Evolutionary conservation across 1,139 yeast species (phyloP), one percentile per base, ranked within the genome.

Genomic region (Taphrina sp.): DNA sequence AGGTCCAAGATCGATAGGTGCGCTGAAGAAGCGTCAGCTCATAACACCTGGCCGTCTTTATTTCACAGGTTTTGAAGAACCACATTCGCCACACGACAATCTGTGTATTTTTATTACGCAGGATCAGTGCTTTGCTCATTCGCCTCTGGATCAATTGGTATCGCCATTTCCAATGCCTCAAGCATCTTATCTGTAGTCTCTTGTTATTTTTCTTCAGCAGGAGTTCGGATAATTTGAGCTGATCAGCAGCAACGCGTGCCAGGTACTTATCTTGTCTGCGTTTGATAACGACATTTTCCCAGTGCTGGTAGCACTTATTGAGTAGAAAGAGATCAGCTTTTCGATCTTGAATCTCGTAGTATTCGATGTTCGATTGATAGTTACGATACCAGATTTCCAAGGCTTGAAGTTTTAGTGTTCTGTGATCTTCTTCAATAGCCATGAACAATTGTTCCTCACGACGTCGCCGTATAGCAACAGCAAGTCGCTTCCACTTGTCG

Each of bases 81-180:
- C 47, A 43, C 26, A 20, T 17, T 23, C 26, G 29, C 47, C 47
- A 43, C 4, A 31, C 38, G 20, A 43, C 38, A 8, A 43, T 20
- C 47, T 43, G 47, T 5, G 47, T 43, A 7, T 38, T 17, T n/a
- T 43, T 43, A 38, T 43, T 38, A 5, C 47, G 47, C 12, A 43
- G 29, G 5, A 43, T n/a, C 10, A 43, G 38, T 2, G 47, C 47
- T 31, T 31, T 19, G 1, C 34, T 26, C 10, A 7, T 26, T 26
- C 31, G 7, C 31, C 12, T 7, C 12, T 26, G 7, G 31, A 26
- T 12, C 10, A 26, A 7, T 26, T 12, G 7, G 31, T 7, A 12
- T 12, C 12, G 7, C 12, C 12, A 7, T 26, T 12, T 26, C 31
- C 31, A 26, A 12, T 12, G 12, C 12, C 31, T 26, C 12, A 26